Conservation (phyloP, 2,329 filamentous ascomycete species). For the Nothomitra cinnamomea region DNA sequence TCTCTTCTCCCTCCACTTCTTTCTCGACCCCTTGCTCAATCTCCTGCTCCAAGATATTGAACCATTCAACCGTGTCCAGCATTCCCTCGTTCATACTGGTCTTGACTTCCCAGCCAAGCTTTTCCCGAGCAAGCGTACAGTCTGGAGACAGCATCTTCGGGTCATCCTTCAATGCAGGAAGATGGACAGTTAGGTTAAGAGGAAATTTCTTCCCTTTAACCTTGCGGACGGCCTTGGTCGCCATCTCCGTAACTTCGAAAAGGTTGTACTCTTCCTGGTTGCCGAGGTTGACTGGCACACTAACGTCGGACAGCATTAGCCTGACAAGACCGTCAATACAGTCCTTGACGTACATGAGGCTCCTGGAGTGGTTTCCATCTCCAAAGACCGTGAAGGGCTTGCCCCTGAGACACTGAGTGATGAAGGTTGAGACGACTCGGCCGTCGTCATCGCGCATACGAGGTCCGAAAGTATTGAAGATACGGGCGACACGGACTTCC, state of each 20-base stretch:
- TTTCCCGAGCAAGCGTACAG: neutral
- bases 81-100: neutral
- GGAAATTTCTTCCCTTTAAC: neutral
- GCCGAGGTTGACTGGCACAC: conserved; percentile 1
- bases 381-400: neutral
- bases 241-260: conserved; percentile 1
- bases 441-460: conserved; percentile 1
- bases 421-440: conserved; percentile 2
- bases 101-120: conserved; percentile 1
- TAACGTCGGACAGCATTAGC: conserved; percentile 1
- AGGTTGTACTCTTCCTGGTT: conserved; percentile 4
- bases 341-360: conserved; percentile 1
- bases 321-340: neutral
- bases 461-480: conserved; percentile 5
- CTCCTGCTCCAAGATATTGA: neutral
- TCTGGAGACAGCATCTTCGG: neutral
- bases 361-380: neutral
- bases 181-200: neutral
- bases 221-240: neutral
- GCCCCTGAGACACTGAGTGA: neutral
- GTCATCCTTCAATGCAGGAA: neutral
- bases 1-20: neutral
- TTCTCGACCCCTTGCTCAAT: neutral
- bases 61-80: conserved; percentile 1
- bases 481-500: conserved; percentile 1